phyloP scores from a whole-genome alignment of 2,329 filamentous ascomycete species.

The Phaeosphaeriaceae sp. region DNA sequence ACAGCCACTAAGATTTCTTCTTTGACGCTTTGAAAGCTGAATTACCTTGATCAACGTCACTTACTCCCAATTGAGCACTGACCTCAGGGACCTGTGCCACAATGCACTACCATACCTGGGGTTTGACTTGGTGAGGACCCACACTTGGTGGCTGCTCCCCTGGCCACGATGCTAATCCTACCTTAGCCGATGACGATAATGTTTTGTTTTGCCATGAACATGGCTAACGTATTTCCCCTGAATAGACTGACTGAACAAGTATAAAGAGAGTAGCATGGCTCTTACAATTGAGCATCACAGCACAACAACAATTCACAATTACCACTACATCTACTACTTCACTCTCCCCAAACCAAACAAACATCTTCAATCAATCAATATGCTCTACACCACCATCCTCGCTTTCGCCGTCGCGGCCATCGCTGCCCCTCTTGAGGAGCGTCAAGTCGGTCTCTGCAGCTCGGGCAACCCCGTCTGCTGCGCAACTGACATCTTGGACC shows the following conservation, averaged over 20 bases:
- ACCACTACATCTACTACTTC: conserved; percentile 17
- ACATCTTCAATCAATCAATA: conserved; percentile 27
- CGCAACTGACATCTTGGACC: conserved; percentile 65
- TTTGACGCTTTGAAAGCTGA: conserved; percentile 30
- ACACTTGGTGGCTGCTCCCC: conserved; percentile 13
- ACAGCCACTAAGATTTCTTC: conserved; percentile 24
- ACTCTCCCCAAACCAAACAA: conserved; percentile 10
- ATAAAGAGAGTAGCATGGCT: conserved; percentile 37
- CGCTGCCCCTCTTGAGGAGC: conserved; percentile 40
- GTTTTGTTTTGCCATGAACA: conserved; percentile 5
- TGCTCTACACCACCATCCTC: conserved; percentile 45
- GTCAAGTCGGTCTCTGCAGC: conserved; percentile 45
- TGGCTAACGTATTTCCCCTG: conserved; percentile 5
- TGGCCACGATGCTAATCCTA: conserved; percentile 29
- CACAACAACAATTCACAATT: conserved; percentile 29
- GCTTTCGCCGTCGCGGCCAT: conserved; percentile 40
- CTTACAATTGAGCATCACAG: conserved; percentile 29
- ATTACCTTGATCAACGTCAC: conserved; percentile 41
- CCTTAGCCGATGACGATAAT: conserved; percentile 34
- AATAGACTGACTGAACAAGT: conserved; percentile 21
- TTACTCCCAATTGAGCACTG: conserved; percentile 10
- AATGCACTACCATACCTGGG: too few relatives aligned
- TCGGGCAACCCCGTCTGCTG: conserved; percentile 61
- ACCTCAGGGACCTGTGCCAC: conserved; percentile 11
- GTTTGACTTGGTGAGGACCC: conserved; percentile 11